Evolutionary conservation across 768 basidiomycete species (phyloP).

Genomic region (Roridomyces roridus): DNA sequence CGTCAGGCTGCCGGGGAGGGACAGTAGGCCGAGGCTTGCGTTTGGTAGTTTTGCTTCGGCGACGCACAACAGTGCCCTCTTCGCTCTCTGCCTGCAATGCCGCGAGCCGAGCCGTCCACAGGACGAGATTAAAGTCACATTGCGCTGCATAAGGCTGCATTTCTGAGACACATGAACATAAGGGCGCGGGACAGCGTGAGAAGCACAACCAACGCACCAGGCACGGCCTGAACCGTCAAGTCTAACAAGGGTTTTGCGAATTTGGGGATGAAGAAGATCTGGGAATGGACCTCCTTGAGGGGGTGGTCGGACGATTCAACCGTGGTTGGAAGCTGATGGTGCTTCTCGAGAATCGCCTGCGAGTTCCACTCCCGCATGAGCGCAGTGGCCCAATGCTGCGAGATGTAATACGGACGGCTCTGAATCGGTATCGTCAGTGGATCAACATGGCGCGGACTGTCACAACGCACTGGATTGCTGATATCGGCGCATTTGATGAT

Average conservation of each 20-base stretch:
- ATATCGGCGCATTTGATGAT: conserved; percentile 98
- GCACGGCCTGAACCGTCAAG: conserved; percentile 72
- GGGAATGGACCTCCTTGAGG: conserved; percentile 69
- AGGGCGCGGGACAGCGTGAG: neutral
- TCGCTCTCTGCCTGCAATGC: conserved; percentile 39
- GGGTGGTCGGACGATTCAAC: conserved; percentile 49
- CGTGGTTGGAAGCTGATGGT: conserved; percentile 75
- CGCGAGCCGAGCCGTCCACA: conserved; percentile 66
- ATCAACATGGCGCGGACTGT: neutral
- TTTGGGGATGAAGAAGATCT: conserved; percentile 86
- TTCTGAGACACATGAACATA: conserved; percentile 45
- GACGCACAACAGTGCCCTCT: conserved; percentile 8
- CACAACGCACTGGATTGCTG: conserved; percentile 92
- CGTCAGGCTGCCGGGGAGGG: conserved; percentile 51
- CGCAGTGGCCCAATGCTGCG: conserved; percentile 91
- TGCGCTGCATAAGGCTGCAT: conserved; percentile 70
- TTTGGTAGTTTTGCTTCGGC: conserved; percentile 20
- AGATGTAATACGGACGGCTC: conserved; percentile 93
- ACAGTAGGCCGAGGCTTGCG: neutral
- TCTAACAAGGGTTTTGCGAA: conserved; percentile 89
- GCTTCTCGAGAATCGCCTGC: conserved; percentile 86
- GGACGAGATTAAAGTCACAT: conserved; percentile 70
- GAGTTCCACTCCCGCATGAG: conserved; percentile 90
- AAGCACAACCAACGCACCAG: conserved; percentile 55
- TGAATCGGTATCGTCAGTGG: conserved; percentile 35